Base-by-base conservation (phyloP, 805 yeast species). In the Wickerhamiella dianesei region DNA sequence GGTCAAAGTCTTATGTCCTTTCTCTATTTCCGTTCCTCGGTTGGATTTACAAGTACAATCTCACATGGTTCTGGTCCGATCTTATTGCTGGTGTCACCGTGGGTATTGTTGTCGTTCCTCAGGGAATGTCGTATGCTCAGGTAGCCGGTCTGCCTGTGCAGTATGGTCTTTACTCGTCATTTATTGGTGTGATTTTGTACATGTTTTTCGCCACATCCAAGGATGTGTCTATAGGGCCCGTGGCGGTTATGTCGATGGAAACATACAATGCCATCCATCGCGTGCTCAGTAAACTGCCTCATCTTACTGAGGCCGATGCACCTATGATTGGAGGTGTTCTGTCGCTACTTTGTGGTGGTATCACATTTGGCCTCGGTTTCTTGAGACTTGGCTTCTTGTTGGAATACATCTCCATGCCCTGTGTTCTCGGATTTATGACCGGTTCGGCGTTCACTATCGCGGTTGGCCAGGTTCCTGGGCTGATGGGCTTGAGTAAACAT, bases 141-240 rank as follows among this genome's bases (percentile, higher is more conserved):
- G 67, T 88, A 51, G 96, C 96, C 4, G 79, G 82, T 3, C 72
- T 88, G 50, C 70, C 78, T 3, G 77, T 95, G 4, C 81, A 87
- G 62, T 88, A 79, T 57, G 96, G 96, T 44, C 73, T 88, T 42
- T 88, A 88, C 65, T 84, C 96, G 13, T 83, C 94, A 0, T 88
- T 88, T 59, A 80, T 88, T 42, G 96, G 96, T 60, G 94, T 87
- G 12, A 74, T 86, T 59, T 76, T 82, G 45, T 88, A 88, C 64
- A 81, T 94, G 44, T 74, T 88, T 57, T 88, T 88, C 65, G 96
- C 96, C 13, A 88, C 96, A 13, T 82, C 94, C 20, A 88, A 88
- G 64, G 96, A 88, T 70, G 95, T 88, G 36, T 82, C 94, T 50
- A 87, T 88, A 57, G 96, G 96, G 21, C 96, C 96, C 9, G 96